A percentile compares a stretch with the other conserved stretches of the same genome.
phyloP scores from a whole-genome alignment of 1,139 yeast genomes.

The Magnusiomyces tetraspermus region DNA sequence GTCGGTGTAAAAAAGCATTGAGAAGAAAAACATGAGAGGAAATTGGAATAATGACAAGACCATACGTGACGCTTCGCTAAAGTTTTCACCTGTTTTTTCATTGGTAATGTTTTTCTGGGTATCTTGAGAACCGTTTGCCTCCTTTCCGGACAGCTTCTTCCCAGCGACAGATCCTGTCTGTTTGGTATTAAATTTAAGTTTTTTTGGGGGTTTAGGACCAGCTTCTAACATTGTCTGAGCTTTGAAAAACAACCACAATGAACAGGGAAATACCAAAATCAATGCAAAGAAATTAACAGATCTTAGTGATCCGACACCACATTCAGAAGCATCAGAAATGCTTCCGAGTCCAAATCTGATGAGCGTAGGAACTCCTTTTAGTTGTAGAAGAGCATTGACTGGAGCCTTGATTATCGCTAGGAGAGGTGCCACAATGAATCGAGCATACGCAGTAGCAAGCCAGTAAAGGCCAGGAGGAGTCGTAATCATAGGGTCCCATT shows the following conservation, averaged over 20 bases:
- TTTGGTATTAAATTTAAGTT: not conserved
- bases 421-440: conserved; percentile 21
- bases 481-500: conserved; percentile 87
- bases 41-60: conserved; percentile 25
- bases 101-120: not conserved
- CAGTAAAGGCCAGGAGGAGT: conserved; percentile 92
- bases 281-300: conserved; percentile 20
- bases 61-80: conserved; percentile 21
- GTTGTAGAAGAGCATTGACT: not conserved
- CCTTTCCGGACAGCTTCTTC: too few species aligned
- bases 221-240: not conserved
- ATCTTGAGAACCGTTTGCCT: not conserved
- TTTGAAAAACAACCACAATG: not conserved
- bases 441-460: conserved; percentile 46
- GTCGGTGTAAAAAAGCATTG: conserved; percentile 80
- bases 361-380: conserved; percentile 16
- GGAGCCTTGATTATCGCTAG: not conserved
- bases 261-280: not conserved
- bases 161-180: too few species aligned
- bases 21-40: conserved; percentile 67
- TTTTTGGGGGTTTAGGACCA: not conserved
- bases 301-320: conserved; percentile 21
- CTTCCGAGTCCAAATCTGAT: conserved; percentile 12
- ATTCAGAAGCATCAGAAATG: conserved; percentile 17
- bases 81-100: not conserved